phyloP scores from a whole-genome alignment of 1,139 yeast genomes.

The Saccharomycopsis crataegensis region DNA sequence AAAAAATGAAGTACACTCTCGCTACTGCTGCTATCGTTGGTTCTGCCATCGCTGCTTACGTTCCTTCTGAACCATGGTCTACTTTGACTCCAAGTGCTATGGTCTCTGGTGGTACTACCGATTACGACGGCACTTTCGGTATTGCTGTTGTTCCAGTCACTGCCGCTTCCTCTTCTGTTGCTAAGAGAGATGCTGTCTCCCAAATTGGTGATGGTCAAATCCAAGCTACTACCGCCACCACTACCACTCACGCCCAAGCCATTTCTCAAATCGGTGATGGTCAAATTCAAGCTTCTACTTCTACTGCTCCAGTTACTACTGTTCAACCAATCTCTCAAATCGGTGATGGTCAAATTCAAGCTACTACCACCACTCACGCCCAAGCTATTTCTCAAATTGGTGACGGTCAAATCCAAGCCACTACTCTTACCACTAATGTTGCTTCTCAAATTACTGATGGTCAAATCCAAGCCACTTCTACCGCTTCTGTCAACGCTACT shows the following conservation, averaged over 20 bases:
- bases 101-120: slow-evolving; percentile 53
- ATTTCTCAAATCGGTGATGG: slow-evolving; percentile 40
- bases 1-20: slow-evolving; percentile 34
- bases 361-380: slow-evolving; percentile 37
- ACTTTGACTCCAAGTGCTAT: slow-evolving; percentile 59
- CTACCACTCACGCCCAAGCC: slow-evolving; percentile 37
- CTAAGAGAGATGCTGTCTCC: slow-evolving; percentile 34
- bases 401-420: slow-evolving; percentile 56
- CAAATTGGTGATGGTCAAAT: slow-evolving; percentile 42
- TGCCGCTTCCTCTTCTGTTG: slow-evolving; percentile 30
- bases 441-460: slow-evolving; percentile 10
- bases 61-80: slow-evolving; percentile 68
- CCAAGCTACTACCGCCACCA: slow-evolving; percentile 35
- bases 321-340: slow-evolving; percentile 43
- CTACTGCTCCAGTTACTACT: slow-evolving; percentile 32
- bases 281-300: slow-evolving; percentile 38
- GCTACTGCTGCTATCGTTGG: slow-evolving; percentile 35
- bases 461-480: slow-evolving; percentile 17
- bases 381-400: slow-evolving; percentile 43
- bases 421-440: slow-evolving; percentile 34
- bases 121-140: slow-evolving; percentile 57
- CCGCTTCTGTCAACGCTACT: background rate
- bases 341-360: slow-evolving; percentile 55
- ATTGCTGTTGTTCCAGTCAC: slow-evolving; percentile 55
- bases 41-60: slow-evolving; percentile 52